Percentiles rank a stretch among this genome's conserved stretches.
These are phyloP conservation scores for Phytophthora sojae DNA, from an alignment of 352 stramenopile species.

Conservation along the genomic window DNA sequence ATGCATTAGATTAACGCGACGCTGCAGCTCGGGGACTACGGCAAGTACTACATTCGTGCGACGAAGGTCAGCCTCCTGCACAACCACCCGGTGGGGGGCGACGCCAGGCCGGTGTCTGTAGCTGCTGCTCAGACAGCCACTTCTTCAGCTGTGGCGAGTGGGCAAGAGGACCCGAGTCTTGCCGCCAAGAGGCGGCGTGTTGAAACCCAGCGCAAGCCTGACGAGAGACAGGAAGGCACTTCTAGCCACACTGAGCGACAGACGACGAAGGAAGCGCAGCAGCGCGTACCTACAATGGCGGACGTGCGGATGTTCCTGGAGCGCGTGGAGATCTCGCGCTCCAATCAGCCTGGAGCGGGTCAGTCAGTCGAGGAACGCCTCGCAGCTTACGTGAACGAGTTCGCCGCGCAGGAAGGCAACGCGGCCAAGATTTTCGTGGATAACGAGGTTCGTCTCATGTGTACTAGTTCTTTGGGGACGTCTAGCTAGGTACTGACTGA, in stretches of 20 bases:
- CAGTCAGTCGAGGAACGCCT: conserved; percentile 42
- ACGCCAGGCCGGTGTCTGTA: not conserved
- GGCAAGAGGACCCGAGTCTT: not conserved
- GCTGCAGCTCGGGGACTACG: conserved; percentile 34
- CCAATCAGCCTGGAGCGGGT: conserved; percentile 7
- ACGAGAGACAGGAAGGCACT: conserved; percentile 1
- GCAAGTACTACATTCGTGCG: conserved; percentile 34
- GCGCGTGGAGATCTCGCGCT: conserved; percentile 20
- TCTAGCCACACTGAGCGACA: not conserved
- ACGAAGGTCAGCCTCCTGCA: conserved; percentile 38
- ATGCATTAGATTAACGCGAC: conserved; percentile 37
- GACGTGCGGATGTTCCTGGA: conserved; percentile 32
- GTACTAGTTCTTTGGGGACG: not conserved
- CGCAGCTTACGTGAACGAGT: conserved; percentile 45
- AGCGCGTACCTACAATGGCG: conserved; percentile 28
- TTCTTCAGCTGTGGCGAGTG: not conserved
- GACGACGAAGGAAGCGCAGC: not conserved
- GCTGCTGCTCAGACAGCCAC: not conserved
- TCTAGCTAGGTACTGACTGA: not conserved
- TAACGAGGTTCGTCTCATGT: conserved; percentile 26
- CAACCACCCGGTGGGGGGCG: conserved; percentile 33
- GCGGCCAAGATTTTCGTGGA: conserved; percentile 48
- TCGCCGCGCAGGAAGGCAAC: conserved; percentile 38
- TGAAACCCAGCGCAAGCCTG: conserved; percentile 1
- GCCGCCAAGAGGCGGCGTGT: conserved; percentile 23